Conservation (phyloP, 495 filamentous ascomycete species). For the Podospora conica region DNA sequence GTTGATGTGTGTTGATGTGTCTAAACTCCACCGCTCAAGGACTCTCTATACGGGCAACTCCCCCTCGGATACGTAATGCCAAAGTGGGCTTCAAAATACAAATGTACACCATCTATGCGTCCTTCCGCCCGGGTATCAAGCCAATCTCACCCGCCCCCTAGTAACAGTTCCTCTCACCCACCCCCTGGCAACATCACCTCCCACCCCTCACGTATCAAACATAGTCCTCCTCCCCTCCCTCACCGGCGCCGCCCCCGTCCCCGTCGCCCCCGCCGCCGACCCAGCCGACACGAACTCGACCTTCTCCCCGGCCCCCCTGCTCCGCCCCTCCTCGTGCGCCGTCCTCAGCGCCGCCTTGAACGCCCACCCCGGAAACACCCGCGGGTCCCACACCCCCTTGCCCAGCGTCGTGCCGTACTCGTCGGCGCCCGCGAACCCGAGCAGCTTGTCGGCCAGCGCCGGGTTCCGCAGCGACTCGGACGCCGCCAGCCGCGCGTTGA, state of each 20-base stretch:
- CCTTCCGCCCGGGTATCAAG: background rate
- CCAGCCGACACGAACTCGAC: conserved; percentile 72
- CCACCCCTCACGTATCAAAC: conserved; percentile 37
- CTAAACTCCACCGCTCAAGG: too few species aligned
- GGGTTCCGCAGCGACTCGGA: conserved; percentile 75
- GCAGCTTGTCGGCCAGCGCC: conserved; percentile 68
- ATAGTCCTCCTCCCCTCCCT: conserved; percentile 43
- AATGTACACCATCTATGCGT: background rate
- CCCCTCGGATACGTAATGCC: background rate
- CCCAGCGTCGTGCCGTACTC: conserved; percentile 72
- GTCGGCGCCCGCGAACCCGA: conserved; percentile 58
- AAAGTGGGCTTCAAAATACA: background rate
- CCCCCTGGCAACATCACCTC: background rate
- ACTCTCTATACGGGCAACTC: too few species aligned
- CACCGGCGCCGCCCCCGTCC: conserved; percentile 23
- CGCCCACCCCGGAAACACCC: conserved; percentile 59
- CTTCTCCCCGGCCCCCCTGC: conserved; percentile 46
- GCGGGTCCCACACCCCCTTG: conserved; percentile 60
- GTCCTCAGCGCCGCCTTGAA: conserved; percentile 67
- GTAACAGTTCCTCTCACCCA: background rate
- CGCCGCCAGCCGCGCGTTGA: conserved; percentile 73
- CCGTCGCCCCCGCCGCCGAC: conserved; percentile 16
- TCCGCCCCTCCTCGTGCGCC: conserved; percentile 61
- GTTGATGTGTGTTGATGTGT: too few species aligned
- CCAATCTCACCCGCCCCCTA: background rate